phyloP scores from a whole-genome alignment of 805 yeast species.

The Kuraishia ogatae region DNA sequence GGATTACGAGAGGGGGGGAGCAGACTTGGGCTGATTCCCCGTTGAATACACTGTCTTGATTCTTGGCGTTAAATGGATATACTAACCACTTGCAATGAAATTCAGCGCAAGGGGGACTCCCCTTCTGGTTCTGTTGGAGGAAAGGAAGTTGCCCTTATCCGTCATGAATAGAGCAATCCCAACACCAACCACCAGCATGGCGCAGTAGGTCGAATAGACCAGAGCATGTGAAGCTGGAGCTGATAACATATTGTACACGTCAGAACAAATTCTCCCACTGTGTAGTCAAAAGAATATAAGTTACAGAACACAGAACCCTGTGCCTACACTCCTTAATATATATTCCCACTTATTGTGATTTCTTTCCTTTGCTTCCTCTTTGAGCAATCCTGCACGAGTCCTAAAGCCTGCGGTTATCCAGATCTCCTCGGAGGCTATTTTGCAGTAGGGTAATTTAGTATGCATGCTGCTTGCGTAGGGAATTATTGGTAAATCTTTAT shows the following conservation, averaged over 20 bases:
- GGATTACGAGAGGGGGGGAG: background rate
- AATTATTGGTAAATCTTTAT: background rate
- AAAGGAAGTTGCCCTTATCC: conserved; percentile 48
- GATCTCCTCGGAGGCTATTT: background rate
- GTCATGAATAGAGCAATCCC: conserved; percentile 47
- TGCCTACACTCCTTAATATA: too few relatives aligned
- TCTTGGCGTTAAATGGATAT: conserved; percentile 7
- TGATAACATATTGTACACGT: background rate
- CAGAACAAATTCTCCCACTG: background rate
- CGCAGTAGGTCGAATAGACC: conserved; percentile 51
- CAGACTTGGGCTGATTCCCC: background rate
- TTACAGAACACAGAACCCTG: too few relatives aligned
- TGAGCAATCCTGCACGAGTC: background rate
- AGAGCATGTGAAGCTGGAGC: conserved; percentile 44
- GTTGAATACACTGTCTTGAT: background rate
- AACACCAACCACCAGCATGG: conserved; percentile 44
- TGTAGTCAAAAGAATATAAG: background rate
- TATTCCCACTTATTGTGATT: too few relatives aligned
- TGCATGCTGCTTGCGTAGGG: background rate
- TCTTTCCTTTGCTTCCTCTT: background rate
- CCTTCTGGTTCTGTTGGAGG: conserved; percentile 73
- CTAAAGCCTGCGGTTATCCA: background rate
- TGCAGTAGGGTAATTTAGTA: background rate
- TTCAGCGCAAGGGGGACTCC: conserved; percentile 80
- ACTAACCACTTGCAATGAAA: conserved; percentile 85